These are phyloP conservation scores for Malassezia equina DNA, from an alignment of 1,284 basidiomycete species.

Conservation along the genomic window DNA sequence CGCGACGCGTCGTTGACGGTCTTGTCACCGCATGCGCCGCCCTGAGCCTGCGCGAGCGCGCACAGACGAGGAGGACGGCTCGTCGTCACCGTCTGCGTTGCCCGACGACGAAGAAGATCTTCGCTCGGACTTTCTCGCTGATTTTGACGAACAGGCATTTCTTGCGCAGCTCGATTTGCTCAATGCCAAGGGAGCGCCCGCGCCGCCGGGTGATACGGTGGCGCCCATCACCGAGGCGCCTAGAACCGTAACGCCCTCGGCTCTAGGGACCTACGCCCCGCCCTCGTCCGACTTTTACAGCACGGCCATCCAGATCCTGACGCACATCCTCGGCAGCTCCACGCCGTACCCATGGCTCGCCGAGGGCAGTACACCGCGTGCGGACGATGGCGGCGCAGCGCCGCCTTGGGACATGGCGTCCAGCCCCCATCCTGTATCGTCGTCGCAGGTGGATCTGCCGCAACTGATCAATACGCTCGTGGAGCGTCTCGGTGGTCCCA, in stretches of 20 bases:
- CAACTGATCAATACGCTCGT: slow-evolving; percentile 28
- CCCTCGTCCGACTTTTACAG: slow-evolving; percentile 29
- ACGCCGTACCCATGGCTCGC: slow-evolving; percentile 23
- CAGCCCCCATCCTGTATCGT: neutral
- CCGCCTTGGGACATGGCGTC: neutral
- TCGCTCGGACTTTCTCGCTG: slow-evolving; percentile 3
- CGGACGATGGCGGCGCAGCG: slow-evolving; percentile 17
- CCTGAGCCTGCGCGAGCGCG: neutral
- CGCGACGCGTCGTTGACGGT: neutral
- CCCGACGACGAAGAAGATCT: slow-evolving; percentile 14
- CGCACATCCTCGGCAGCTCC: slow-evolving; percentile 32
- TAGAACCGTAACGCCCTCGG: slow-evolving; percentile 2
- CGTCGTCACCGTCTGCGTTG: slow-evolving; percentile 5
- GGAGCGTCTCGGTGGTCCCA: slow-evolving; percentile 22
- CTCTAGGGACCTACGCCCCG: neutral
- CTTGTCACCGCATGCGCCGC: neutral
- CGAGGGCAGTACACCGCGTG: slow-evolving; percentile 16
- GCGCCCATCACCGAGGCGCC: neutral
- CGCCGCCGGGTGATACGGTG: neutral
- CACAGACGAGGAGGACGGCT: slow-evolving; percentile 6
- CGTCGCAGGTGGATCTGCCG: neutral
- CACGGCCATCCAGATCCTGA: slow-evolving; percentile 36
- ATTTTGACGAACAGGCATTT: slow-evolving; percentile 10
- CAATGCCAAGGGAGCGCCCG: neutral
- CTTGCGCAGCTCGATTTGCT: slow-evolving; percentile 9